Base-by-base conservation (phyloP, 1,139 yeast genomes). In the Candida sanyaensis region DNA sequence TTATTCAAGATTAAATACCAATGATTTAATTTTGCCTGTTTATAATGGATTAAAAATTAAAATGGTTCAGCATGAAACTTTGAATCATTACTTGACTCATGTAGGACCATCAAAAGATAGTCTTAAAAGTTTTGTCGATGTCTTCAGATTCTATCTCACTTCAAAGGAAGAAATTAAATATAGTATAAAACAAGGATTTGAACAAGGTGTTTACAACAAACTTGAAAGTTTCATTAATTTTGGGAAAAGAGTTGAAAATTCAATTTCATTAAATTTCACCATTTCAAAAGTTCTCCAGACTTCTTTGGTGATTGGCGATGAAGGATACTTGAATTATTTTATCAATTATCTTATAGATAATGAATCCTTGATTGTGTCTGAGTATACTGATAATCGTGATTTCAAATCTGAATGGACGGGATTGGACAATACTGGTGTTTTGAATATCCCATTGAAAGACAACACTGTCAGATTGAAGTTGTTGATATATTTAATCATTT, bases 1-100 rank as follows among this genome's bases (percentile, higher is more conserved):
- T 4, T 88, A 88, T 62, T 71, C 80, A 12, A 67, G 77, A 34
- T 61, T 90, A 9, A 90, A 91, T 41, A 72, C 83, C 9, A 73
- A 73, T 33, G 64, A 77, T 2, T 63, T 71, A 42, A 84, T 93
- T 3, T 57, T 68, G 12, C 68, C 68, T 9, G 80, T 83, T 46
- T 84, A 77, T 60, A 69, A 79, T 6, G 58, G 71, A 0, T 68
- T 93, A 45, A 80, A 83, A 41, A 80, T 91, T 52, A 88, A 87
- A 59, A 86, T 86, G 71, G 68, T 91, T 10, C 99, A 93, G 64
- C 75, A 80, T 52, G 98, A 93, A 60, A 82, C 93, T 0, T 65
- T 91, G 46, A 78, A 84, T 12, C 84, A 86, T 53, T 73, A 77
- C 50, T 61, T 88, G 11, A 61, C 74, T 6, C 73, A 83, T 0